These are phyloP conservation scores for Leccinum incarnatum DNA, from an alignment of 768 basidiomycete species.

Conservation along the genomic window DNA sequence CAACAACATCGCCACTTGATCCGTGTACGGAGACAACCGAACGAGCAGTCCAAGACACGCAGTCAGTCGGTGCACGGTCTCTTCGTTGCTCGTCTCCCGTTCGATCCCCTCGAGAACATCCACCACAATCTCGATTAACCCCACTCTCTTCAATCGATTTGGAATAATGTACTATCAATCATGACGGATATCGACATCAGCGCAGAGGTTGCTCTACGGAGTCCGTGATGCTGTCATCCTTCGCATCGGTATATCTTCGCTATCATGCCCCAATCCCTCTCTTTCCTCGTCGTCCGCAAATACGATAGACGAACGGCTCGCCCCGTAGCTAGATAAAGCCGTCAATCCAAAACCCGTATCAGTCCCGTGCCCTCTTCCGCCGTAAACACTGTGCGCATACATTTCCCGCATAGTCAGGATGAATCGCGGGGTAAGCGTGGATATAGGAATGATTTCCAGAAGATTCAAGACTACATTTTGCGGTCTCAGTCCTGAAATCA, in stretches of 20 bases:
- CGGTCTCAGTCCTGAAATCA: neutral
- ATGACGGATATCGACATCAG: too few relatives aligned
- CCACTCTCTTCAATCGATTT: too few relatives aligned
- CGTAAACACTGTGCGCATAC: neutral
- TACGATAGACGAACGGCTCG: too few relatives aligned
- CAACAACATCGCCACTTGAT: slow-evolving; percentile 55
- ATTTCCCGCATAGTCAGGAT: neutral
- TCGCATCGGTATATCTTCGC: too few relatives aligned
- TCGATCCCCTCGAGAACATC: slow-evolving; percentile 79
- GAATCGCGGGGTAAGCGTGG: neutral
- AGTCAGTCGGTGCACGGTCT: slow-evolving; percentile 85
- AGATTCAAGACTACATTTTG: neutral
- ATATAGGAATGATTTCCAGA: neutral
- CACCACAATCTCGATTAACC: slow-evolving; percentile 59
- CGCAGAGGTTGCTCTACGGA: too few relatives aligned
- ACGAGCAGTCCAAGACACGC: slow-evolving; percentile 77
- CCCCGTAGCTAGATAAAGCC: too few relatives aligned
- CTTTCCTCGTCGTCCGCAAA: too few relatives aligned
- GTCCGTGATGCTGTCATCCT: too few relatives aligned
- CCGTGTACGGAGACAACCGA: slow-evolving; percentile 70
- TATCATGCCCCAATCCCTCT: too few relatives aligned
- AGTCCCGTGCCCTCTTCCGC: neutral
- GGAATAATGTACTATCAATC: too few relatives aligned
- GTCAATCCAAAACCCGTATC: neutral
- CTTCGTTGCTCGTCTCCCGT: slow-evolving; percentile 70